Base-by-base conservation (phyloP, 225 moss, liverwort and hornwort species). In the Takakia lepidozioides region DNA sequence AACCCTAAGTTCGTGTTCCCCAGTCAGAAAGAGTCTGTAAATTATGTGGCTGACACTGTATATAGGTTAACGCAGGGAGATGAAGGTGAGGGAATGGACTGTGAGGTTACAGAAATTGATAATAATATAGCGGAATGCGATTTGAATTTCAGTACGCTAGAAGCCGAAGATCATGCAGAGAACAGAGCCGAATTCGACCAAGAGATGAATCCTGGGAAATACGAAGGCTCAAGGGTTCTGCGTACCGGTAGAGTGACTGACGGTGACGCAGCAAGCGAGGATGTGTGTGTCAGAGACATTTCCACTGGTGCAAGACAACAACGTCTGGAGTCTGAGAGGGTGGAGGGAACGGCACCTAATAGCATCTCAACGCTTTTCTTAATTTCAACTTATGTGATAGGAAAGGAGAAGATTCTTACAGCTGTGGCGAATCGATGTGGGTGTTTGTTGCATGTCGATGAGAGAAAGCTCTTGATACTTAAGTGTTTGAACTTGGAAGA, bases 341-440 rank as follows among this genome's bases (percentile, higher is more conserved):
- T n/a, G n/a, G 56, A 34, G 24, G 55, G 57, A 24, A 55, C 48
- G 58, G 60, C 57, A 19, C 29, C 48, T 13, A 49, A 48, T 18
- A 68, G 52, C 27, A 69, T 57, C 27, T 69, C 75, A 10, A 68
- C 73, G 17, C 52, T 88, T 19, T 82, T 88, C 43, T 48, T 88
- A 34, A 82, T 88, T 53, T 82, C 88, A 2, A 88, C 88, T 8
- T 88, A 85, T 37, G 82, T 88, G 15, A 88, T 88, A 48, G 88
- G 88, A 14, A 88, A 88, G 64, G 88, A 88, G 68, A 88, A 85
- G 64, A 80, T 88, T 52, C 79, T 88, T 10, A 73, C 79, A 37
- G 85, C 85, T n/a, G 82, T 88, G 8, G 79, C 85, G 22, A 85
- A 64, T 68, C 54, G 61, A 45, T 85, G 85, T 69, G 66, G 59